These are phyloP conservation scores for Aspergillus sp. DNA, from an alignment of 2,329 filamentous ascomycete genomes.

Conservation along the genomic window DNA sequence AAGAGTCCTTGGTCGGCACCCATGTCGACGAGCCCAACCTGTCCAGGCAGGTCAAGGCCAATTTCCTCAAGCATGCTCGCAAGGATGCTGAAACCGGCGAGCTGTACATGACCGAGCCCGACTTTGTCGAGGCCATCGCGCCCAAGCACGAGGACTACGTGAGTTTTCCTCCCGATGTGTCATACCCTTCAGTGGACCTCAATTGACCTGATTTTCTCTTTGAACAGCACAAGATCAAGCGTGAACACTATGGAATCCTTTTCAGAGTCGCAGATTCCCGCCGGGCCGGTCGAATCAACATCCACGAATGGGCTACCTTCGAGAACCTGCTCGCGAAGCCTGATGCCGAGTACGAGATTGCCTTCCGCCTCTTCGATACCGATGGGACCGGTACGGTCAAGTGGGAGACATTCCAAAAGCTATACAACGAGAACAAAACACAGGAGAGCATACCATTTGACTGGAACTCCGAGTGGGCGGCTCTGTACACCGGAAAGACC, in stretches of 20 bases:
- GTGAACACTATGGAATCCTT: slow-evolving; percentile 91
- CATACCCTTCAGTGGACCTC: slow-evolving; percentile 1
- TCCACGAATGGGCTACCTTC: slow-evolving; percentile 89
- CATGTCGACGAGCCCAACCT: slow-evolving; percentile 58
- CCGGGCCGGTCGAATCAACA: slow-evolving; percentile 68
- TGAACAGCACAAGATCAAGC: slow-evolving; percentile 89
- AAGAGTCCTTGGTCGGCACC: slow-evolving; percentile 72
- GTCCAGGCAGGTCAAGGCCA: slow-evolving; percentile 71
- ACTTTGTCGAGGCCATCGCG: slow-evolving; percentile 89
- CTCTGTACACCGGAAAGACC: slow-evolving; percentile 86
- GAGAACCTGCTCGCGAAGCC: slow-evolving; percentile 91
- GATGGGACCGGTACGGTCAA: slow-evolving; percentile 81
- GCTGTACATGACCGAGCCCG: slow-evolving; percentile 74
- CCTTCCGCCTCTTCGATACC: slow-evolving; percentile 92
- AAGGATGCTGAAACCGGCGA: slow-evolving; percentile 76
- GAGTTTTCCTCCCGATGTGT: slow-evolving; percentile 45
- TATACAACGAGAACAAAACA: slow-evolving; percentile 89
- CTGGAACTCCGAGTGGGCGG: slow-evolving; percentile 96
- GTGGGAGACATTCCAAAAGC: slow-evolving; percentile 80
- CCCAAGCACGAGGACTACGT: slow-evolving; percentile 89
- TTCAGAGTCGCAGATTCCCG: slow-evolving; percentile 87
- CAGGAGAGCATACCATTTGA: slow-evolving; percentile 84
- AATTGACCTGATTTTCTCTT: slow-evolving; percentile 18
- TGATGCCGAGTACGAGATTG: slow-evolving; percentile 98
- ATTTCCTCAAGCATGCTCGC: slow-evolving; percentile 73